Base-by-base conservation (phyloP, 805 yeast genomes). In the Pichia membranifaciens region DNA sequence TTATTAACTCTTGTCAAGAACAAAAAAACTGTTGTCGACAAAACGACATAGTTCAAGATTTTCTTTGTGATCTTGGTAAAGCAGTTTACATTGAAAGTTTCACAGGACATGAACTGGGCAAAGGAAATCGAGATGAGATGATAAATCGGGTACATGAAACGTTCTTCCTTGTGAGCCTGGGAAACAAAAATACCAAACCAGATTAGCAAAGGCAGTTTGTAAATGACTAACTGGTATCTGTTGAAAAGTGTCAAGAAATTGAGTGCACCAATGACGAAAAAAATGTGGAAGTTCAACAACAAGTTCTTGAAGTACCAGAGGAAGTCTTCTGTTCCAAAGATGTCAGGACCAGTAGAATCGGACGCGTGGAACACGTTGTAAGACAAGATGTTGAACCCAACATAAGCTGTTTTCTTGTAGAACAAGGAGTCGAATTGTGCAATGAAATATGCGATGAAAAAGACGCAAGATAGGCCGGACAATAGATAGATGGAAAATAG, bases 101-200 rank as follows among this genome's bases (percentile, higher is more conserved):
- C 37, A 66, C 58, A 3, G 76, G 67, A 4, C 84, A 55, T 49
- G 8, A 49, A 47, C 39, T 51, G 54, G 0, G 91, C 77, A 3
- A 87, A 89, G 39, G 79, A 72, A 18, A 86, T 54, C 3, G 78
- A 66, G 20, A 91, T 71, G 44, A 84, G 69, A 12, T 89, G 84
- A 60, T 90, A 91, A 0, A 87, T 73, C 15, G 96, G 96, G 57
- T 88, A 91, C 54, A 91, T 62, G 61, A 91, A 91, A 51, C 97
- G 72, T 63, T 91, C 98, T 61, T 90, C 97, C 62, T 90, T 90
- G 62, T 90, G 97, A 4, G 96, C 93, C 58, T 89, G 96, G 5
- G 68, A 51, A 51, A 73, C 70, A 59, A 91, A 87, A 3, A 88
- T 73, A 0, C 62, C 66, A 15, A 74, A 58, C 97, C 97, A 91